phyloP scores from a whole-genome alignment of 768 basidiomycete species.

The Collybiopsis luxurians region DNA sequence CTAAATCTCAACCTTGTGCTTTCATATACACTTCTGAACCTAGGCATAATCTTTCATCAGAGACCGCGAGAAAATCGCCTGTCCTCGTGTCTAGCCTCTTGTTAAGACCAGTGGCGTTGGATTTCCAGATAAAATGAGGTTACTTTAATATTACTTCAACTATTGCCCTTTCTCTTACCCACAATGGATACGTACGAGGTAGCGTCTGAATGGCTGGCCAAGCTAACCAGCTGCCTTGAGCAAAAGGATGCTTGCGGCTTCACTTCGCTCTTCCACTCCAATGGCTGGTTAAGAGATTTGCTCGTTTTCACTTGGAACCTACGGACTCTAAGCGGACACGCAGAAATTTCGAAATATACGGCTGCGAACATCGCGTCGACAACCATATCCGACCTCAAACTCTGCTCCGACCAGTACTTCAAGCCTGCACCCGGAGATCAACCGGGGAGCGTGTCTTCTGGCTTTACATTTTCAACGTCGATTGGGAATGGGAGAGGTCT shows the following conservation, averaged over 20 bases:
- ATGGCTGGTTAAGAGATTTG: constrained; percentile 40
- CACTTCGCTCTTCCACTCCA: constrained; percentile 24
- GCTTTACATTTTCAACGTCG: constrained; percentile 34
- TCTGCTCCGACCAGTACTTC: constrained; percentile 22
- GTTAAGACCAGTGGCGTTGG: no score
- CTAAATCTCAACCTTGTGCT: no score
- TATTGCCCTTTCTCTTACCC: no score
- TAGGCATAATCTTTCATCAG: no score
- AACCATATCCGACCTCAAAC: constrained; percentile 20
- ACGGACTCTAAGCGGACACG: constrained; percentile 32
- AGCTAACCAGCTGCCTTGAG: neutral
- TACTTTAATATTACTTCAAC: no score
- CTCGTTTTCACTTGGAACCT: constrained; percentile 43
- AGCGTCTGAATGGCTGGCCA: constrained; percentile 16
- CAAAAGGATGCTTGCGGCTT: constrained; percentile 17
- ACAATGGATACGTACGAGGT: no score
- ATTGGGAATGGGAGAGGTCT: constrained; percentile 31
- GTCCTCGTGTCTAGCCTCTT: no score
- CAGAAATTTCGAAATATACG: constrained; percentile 33
- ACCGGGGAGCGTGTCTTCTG: constrained; percentile 27
- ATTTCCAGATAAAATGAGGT: no score
- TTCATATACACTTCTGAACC: no score
- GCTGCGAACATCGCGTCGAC: constrained; percentile 2
- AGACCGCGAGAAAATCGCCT: no score
- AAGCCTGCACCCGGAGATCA: constrained; percentile 13